phyloP scores from a whole-genome alignment of 202 grass and related monocot species.

The Zizania palustris region DNA sequence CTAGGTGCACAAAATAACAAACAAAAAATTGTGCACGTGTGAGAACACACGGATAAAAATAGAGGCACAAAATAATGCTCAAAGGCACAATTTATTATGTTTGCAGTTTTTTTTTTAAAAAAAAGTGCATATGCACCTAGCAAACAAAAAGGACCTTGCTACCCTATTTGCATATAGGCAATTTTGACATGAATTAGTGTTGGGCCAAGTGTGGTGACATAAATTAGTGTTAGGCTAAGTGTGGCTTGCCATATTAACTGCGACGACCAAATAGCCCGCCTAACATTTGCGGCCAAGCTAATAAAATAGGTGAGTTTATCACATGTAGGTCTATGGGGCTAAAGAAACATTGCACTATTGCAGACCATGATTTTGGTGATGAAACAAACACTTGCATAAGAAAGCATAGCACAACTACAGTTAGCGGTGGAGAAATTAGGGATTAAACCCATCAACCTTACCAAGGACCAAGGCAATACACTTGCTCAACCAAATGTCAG shows the following conservation, averaged over 20 bases:
- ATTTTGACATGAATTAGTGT: slow-evolving; percentile 6
- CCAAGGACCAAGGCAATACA: slow-evolving; percentile 11
- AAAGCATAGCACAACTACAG: neutral
- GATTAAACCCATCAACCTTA: neutral
- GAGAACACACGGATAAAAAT: neutral
- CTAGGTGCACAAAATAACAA: slow-evolving; percentile 12
- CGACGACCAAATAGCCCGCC: neutral
- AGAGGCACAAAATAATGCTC: slow-evolving; percentile 1
- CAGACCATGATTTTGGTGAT: slow-evolving; percentile 18
- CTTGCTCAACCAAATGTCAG: slow-evolving; percentile 6
- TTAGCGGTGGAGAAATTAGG: slow-evolving; percentile 30
- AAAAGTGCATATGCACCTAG: slow-evolving; percentile 5
- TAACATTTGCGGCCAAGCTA: slow-evolving; percentile 5
- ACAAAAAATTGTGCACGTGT: neutral
- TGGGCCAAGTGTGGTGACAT: slow-evolving; percentile 3
- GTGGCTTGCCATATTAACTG: slow-evolving; percentile 12
- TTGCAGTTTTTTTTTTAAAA: neutral
- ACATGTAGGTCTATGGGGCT: neutral
- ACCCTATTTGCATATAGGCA: slow-evolving; percentile 13
- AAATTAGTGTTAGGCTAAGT: slow-evolving; percentile 9
- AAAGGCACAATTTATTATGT: slow-evolving; percentile 11
- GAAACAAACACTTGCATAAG: slow-evolving; percentile 35
- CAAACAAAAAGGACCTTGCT: slow-evolving; percentile 17
- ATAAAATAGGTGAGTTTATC: neutral
- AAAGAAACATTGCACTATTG: slow-evolving; percentile 5